A percentile compares a stretch with the other conserved stretches of the same genome.
Conservation (phyloP, 768 basidiomycete species). For the Suillus sp. region DNA sequence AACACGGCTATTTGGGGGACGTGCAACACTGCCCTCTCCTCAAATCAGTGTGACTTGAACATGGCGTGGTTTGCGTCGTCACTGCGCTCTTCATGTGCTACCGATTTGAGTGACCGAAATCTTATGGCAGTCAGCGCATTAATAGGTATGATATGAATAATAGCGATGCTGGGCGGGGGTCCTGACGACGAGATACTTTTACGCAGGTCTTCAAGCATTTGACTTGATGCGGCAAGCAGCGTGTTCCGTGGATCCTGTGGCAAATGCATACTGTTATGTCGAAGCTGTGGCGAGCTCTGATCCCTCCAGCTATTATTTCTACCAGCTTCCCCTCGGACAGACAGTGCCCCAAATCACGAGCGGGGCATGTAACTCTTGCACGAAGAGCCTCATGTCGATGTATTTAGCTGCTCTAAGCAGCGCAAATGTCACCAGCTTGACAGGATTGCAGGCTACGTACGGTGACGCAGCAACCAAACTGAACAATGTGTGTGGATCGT, state of each 20-base stretch:
- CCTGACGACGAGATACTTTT: constrained; percentile 1
- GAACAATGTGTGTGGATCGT: constrained; percentile 50
- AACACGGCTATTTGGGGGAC: constrained; percentile 79
- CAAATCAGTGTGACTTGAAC: constrained; percentile 59
- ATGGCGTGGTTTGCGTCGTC: constrained; percentile 64
- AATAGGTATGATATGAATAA: constrained; percentile 43
- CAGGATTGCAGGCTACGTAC: constrained; percentile 51
- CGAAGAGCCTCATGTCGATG: constrained; percentile 54
- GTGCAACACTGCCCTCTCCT: constrained; percentile 60
- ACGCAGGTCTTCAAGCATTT: constrained; percentile 63
- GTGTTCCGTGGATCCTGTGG: constrained; percentile 58
- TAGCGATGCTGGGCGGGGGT: neutral
- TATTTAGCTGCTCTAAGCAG: constrained; percentile 51
- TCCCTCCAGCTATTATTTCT: constrained; percentile 73
- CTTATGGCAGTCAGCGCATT: constrained; percentile 55
- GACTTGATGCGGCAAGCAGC: constrained; percentile 59
- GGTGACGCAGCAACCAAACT: constrained; percentile 46
- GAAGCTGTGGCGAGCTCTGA: constrained; percentile 58
- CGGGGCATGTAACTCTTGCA: constrained; percentile 66
- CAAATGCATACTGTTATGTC: constrained; percentile 74
- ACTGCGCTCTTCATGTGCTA: constrained; percentile 52
- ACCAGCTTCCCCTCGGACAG: constrained; percentile 63
- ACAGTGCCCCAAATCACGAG: constrained; percentile 49
- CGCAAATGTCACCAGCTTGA: constrained; percentile 33
- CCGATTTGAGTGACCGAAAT: constrained; percentile 57